Conservation (phyloP, 805 yeast species). For the Allodekkera sacchari region DNA sequence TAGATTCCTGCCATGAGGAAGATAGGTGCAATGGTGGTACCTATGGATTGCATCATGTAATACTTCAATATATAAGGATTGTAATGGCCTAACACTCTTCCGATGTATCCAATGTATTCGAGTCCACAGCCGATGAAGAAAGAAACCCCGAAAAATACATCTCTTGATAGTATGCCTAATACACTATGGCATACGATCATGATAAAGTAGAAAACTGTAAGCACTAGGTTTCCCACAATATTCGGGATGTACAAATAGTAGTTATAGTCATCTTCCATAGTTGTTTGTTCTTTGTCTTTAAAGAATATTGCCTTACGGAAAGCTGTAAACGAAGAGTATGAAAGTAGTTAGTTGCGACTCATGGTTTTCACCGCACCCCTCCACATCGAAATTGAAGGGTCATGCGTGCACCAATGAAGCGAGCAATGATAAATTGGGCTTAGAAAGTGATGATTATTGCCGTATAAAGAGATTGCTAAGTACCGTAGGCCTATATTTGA, state of each 20-base stretch:
- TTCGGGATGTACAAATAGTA: slow-evolving; percentile 2
- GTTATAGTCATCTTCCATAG: no score
- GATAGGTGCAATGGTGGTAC: slow-evolving; percentile 67
- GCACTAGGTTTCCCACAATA: background rate
- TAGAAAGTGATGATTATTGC: no score
- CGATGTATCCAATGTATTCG: slow-evolving; percentile 59
- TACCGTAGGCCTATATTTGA: no score
- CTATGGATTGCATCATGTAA: slow-evolving; percentile 51
- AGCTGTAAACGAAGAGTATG: no score
- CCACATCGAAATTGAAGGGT: no score
- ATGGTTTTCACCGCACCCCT: no score
- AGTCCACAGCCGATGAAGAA: slow-evolving; percentile 46
- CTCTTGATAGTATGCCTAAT: background rate
- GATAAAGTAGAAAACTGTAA: background rate
- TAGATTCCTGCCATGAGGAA: slow-evolving; percentile 75
- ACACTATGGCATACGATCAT: background rate
- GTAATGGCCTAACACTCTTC: slow-evolving; percentile 37
- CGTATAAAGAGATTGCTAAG: no score
- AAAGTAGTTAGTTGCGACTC: no score
- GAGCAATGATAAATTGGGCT: no score
- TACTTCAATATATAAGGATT: slow-evolving; percentile 22
- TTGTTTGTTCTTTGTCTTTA: no score
- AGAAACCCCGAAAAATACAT: slow-evolving; percentile 16
- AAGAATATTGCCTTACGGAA: no score
- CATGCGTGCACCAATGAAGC: no score